Evolutionary conservation across 2,329 filamentous ascomycete species (phyloP).

Genomic region (Claviceps digitariae): DNA sequence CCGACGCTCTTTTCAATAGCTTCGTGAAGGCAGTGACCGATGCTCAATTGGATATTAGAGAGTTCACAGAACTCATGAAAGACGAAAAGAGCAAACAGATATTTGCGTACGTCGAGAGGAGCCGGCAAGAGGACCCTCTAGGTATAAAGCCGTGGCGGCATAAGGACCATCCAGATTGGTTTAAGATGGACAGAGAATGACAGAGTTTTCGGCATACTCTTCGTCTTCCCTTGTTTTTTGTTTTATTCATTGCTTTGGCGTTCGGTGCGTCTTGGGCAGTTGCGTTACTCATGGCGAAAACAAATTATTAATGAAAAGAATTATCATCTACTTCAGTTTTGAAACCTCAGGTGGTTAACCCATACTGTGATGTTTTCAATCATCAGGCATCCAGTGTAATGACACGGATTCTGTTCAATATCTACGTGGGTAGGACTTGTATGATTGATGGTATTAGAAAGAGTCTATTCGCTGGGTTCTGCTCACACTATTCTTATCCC

Average conservation of each 20-base stretch:
- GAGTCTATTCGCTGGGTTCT: not conserved
- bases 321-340: not conserved
- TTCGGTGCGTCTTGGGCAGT: not conserved
- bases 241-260: not conserved
- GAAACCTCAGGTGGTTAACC: not conserved
- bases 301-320: not conserved
- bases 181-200: constrained; percentile 20
- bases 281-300: not conserved
- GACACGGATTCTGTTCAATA: too few species aligned
- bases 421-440: not conserved
- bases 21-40: constrained; percentile 34
- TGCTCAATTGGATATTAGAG: constrained; percentile 36
- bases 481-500: not conserved
- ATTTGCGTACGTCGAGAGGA: constrained; percentile 38
- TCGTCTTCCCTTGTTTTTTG: not conserved
- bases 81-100: constrained; percentile 34
- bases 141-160: constrained; percentile 47
- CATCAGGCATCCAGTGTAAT: not conserved
- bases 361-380: not conserved
- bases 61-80: constrained; percentile 34
- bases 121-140: constrained; percentile 38
- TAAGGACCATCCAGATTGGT: constrained; percentile 47
- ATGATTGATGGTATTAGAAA: too few species aligned
- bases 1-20: constrained; percentile 32
- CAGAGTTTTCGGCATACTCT: not conserved